A percentile compares a stretch with the other conserved stretches of the same genome.
Evolutionary conservation across 2,329 filamentous ascomycete species (phyloP).

Genomic region (Ophiognomonia clavigignenti-juglandacearum): DNA sequence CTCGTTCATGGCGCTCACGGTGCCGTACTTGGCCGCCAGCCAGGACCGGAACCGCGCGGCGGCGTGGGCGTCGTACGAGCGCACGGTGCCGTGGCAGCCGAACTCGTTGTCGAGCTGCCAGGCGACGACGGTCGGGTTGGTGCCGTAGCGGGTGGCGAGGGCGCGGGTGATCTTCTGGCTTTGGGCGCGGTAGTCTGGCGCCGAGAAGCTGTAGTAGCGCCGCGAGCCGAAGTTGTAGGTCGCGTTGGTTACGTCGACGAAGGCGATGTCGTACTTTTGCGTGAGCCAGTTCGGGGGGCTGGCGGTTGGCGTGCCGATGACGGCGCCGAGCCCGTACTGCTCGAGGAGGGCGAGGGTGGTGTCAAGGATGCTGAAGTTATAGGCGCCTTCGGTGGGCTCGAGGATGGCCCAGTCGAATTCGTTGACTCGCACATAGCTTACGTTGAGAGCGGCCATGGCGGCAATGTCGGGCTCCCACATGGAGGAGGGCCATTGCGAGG

Average conservation of each 20-base stretch:
- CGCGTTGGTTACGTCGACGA: slow-evolving; percentile 21
- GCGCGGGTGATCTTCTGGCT: slow-evolving; percentile 20
- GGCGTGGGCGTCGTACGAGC: slow-evolving; percentile 19
- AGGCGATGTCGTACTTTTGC: slow-evolving; percentile 18
- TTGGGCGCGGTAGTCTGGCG: slow-evolving; percentile 19
- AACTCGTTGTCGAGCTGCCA: slow-evolving; percentile 24
- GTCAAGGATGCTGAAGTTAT: slow-evolving; percentile 20
- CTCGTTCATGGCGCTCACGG: slow-evolving; percentile 19
- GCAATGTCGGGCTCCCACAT: slow-evolving; percentile 20
- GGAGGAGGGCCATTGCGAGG: slow-evolving; percentile 20
- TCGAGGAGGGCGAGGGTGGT: slow-evolving; percentile 17
- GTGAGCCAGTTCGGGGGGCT: slow-evolving; percentile 19
- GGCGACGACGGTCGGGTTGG: slow-evolving; percentile 14
- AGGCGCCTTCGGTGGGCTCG: slow-evolving; percentile 18
- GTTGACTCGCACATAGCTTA: slow-evolving; percentile 20
- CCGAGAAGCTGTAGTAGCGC: slow-evolving; percentile 21
- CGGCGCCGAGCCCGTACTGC: slow-evolving; percentile 19
- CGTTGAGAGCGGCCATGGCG: slow-evolving; percentile 18
- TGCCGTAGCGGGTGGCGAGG: slow-evolving; percentile 20
- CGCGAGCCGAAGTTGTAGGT: slow-evolving; percentile 20
- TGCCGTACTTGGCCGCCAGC: slow-evolving; percentile 20
- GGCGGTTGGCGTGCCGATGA: slow-evolving; percentile 20
- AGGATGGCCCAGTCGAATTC: slow-evolving; percentile 21
- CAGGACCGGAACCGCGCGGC: slow-evolving; percentile 18
- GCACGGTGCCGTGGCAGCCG: slow-evolving; percentile 19